Conservation (phyloP, 768 basidiomycete genomes). For the Epithele typhae region DNA sequence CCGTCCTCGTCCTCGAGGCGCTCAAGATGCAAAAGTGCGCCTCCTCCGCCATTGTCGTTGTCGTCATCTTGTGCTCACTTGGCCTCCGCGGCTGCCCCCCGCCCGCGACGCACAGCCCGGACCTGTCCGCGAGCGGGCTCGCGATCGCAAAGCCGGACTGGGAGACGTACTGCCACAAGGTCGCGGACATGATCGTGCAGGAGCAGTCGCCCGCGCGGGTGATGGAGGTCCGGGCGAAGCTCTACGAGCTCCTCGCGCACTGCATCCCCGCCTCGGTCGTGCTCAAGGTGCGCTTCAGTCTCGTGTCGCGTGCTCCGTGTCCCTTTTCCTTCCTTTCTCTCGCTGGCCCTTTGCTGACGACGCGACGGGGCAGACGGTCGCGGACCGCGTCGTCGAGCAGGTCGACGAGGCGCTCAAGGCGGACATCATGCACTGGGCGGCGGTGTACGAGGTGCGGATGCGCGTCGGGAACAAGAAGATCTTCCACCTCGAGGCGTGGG, state of each 20-base stretch:
- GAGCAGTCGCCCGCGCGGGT: constrained; percentile 88
- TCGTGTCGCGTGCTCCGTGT: constrained; percentile 19
- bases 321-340: neutral
- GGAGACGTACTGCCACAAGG: constrained; percentile 94
- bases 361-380: constrained; percentile 83
- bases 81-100: neutral
- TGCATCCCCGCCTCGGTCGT: constrained; percentile 94
- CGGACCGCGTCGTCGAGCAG: constrained; percentile 79
- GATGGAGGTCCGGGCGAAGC: constrained; percentile 87
- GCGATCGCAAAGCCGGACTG: constrained; percentile 97
- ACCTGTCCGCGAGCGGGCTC: constrained; percentile 64
- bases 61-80: neutral
- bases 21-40: constrained; percentile 94
- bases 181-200: constrained; percentile 83
- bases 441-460: constrained; percentile 97
- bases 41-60: neutral
- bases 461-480: constrained; percentile 91
- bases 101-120: constrained; percentile 49
- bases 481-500: constrained; percentile 96
- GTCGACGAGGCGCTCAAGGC: constrained; percentile 89
- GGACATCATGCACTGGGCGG: constrained; percentile 97
- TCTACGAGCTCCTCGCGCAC: constrained; percentile 94
- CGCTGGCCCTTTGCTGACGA: no score
- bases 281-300: constrained; percentile 90
- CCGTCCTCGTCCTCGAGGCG: constrained; percentile 90